Base-by-base conservation (phyloP, 805 yeast species). In the Isabelozyma rhagii region DNA sequence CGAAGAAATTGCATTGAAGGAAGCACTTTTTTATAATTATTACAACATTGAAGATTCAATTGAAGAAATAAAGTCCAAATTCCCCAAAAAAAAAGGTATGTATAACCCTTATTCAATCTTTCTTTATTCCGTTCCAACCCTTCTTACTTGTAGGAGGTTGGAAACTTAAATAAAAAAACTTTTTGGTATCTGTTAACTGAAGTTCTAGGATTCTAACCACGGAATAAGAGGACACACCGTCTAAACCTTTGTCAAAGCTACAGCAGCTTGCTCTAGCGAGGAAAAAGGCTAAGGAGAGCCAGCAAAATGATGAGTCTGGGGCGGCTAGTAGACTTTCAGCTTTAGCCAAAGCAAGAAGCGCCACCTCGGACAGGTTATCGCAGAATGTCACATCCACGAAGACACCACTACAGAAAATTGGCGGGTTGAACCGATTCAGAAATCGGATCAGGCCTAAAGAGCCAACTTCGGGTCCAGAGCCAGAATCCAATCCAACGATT, bases 1-100 rank as follows among this genome's bases (percentile, higher is more conserved):
- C 44, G 69, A 72, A 8, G 85, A 81, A 25, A 57, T 68, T 11
- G 81, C 77, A 43, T 63, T 86, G 51, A 79, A 82, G 57, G 85
- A 82, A 54, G 68, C 81, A 0, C 68, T 87, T 9, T 85, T 84
- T 78, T 72, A 71, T 54, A 80, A 82, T 55, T 83, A 83, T 60
- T 78, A 79, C 59, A 83, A 80, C 41, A 58, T 82, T 4, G 80
- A 77, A 4, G 75, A 76, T 10, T 63, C 89, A 0, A 55, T 83
- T 7, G 71, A 67, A 31, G 84, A 82, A 50, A 61, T 80, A 44
- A 75, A 74, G 50, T 49, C 56, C 9, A 60, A 57, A 42, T 71
- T 61, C 49, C 57, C 66, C 8, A 63, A 56, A 50, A 62, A 62
- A 50, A 70, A 71, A 69, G 77, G 83, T 79, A 79, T 64, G 84